Evolutionary conservation across 2,329 filamentous ascomycete species (phyloP), one percentile per base, ranked within the genome.

Genomic region (Aspergillus caelatus): DNA sequence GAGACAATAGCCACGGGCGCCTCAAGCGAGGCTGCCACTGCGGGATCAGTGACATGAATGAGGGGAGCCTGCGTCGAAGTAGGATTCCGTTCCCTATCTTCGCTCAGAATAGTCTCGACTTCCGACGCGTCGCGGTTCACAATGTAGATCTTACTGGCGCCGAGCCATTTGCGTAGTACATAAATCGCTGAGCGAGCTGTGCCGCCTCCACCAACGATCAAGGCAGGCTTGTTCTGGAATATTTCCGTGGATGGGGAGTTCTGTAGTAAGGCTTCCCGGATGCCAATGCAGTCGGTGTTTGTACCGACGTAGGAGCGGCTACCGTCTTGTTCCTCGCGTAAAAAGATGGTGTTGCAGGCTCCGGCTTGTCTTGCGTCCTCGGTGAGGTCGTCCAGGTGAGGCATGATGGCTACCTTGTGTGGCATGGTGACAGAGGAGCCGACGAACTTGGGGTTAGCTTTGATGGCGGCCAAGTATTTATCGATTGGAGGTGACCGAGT

Each of bases 371-470:
- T 84, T 68, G 88, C 91, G 77, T 93, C 90, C 26, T 87, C 84
- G 8, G 91, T 93, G 43, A 94, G 81, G 60, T 89, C 86, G 72
- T 94, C 91, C 10, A 94, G 84, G 69, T 92, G 83, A 0, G 86
- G 83, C 64, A 94, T 86, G 73, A 94, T 92, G 70, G 87, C 83
- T 30, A 94, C 86, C 77, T 95, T 94, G 82, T 92, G 89, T 0
- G 92, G 92, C 91, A 94, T 95, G 23, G 91, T 94, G 43, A 94
- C 88, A 4, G 89, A 88, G 26, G 89, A 87, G 60, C 89, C 89
- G 86, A 80, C 74, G 60, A 79, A 79, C 61, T 79, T 79, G 45
- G 75, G 73, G 62, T 80, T 77, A 46, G 71, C 63, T 45, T 73
- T 72, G 67, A 79, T 75, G 28, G 74, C 72, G 45, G 67, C 67